phyloP scores from a whole-genome alignment of 345 rosid genomes.

The Brassica cretica region DNA sequence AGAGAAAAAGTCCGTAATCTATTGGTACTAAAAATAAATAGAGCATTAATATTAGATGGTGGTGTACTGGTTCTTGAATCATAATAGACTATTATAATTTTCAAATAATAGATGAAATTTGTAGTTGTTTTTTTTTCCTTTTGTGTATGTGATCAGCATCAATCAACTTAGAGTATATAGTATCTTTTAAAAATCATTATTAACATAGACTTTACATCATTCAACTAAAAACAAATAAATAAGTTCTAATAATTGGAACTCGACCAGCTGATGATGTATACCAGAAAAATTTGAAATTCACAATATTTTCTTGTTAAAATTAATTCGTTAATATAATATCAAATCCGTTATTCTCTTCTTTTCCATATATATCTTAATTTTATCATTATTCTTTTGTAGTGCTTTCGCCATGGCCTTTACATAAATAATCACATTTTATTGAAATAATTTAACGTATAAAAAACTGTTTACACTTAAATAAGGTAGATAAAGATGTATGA shows the following conservation, averaged over 20 bases:
- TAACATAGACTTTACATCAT: neutral
- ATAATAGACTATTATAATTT: too few relatives aligned
- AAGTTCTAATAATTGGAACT: neutral
- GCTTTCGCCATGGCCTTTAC: neutral
- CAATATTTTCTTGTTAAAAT: neutral
- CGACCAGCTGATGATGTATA: neutral
- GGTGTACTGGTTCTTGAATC: too few relatives aligned
- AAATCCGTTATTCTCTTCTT: neutral
- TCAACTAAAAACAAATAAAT: neutral
- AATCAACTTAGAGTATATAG: too few relatives aligned
- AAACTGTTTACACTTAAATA: neutral
- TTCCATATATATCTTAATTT: too few relatives aligned
- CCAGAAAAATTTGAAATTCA: neutral
- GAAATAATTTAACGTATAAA: neutral
- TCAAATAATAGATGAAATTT: too few relatives aligned
- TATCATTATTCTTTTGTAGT: neutral
- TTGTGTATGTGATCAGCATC: too few relatives aligned
- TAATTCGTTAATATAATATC: neutral
- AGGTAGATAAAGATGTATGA: slow-evolving; percentile 9
- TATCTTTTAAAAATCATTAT: too few relatives aligned
- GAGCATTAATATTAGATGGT: neutral
- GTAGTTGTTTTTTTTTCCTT: too few relatives aligned
- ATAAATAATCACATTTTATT: neutral
- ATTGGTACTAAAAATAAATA: too few relatives aligned
- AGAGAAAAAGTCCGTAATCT: neutral